Evolutionary conservation across 805 yeast genomes (phyloP), one percentile per base, ranked within the genome.

Genomic region (Spathaspora girioi): DNA sequence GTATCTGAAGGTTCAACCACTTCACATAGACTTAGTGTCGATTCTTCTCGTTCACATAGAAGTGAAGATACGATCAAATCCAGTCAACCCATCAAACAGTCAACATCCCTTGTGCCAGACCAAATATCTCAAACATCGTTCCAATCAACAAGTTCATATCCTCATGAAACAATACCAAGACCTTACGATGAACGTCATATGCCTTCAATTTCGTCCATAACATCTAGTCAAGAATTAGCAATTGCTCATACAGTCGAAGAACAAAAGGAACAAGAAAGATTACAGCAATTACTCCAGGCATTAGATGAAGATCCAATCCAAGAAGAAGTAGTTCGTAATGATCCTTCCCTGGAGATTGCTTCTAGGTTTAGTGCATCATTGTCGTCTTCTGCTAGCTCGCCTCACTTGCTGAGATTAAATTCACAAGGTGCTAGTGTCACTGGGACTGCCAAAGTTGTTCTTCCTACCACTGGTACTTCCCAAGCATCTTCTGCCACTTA

Each of bases 341-440:
- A 15, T 31, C 46, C 50, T 43, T 47, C 53, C 8, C 29, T 31
- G 17, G 26, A 19, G 38, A 50, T 50, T 32, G 53, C 53, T 6
- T 38, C 40, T 5, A 43, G 43, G 9, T 50, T 46, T 45, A 20
- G 53, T 17, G 50, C 43, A 23, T 11, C 53, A 3, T 23, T 50
- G 40, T 17, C 23, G 14, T 9, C 40, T 10, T 23, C 26, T 4
- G 40, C 35, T 20, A 42, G 38, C n/a, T 42, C 45, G 7, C 31
- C 45, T 11, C 19, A 17, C 7, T 17, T 20, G 10, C 43, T 40
- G 43, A 40, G 43, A n/a, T 40, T 40, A 11, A 40, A 19, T 40
- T 40, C 35, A 11, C 35, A 31, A 11, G 35, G 35, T 31, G 4
- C 43, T 40, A 11, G 9, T 10, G 43, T 11, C 43, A n/a, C 18